A percentile compares a stretch with the other conserved stretches of the same genome.
Evolutionary conservation across 2,329 filamentous ascomycete genomes (phyloP).

Genomic region (Tolypocladium capitatum): DNA sequence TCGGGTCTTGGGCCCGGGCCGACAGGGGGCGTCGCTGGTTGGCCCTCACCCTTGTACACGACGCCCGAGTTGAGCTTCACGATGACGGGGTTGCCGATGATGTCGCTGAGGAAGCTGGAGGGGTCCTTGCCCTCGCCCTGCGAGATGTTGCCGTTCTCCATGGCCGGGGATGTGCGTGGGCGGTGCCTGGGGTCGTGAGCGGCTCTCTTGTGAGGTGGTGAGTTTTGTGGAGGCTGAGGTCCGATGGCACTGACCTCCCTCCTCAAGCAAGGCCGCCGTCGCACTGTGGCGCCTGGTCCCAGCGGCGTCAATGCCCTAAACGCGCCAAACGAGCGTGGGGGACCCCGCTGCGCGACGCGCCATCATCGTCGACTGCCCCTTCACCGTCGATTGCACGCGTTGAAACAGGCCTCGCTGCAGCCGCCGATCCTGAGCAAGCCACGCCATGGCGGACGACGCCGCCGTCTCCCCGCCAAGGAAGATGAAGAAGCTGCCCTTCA

Average conservation of each 20-base stretch:
- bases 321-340: background rate
- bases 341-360: background rate
- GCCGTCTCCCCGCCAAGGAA: conserved; percentile 13
- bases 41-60: conserved; percentile 72
- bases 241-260: too few relatives aligned
- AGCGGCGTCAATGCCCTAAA: too few relatives aligned
- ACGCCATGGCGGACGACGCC: conserved; percentile 19
- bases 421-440: background rate
- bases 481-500: conserved; percentile 34
- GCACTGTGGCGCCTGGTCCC: background rate
- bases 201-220: background rate
- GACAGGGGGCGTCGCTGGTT: background rate
- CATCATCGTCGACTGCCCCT: too few relatives aligned
- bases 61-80: conserved; percentile 99
- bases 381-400: too few relatives aligned
- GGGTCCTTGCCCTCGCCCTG: conserved; percentile 76
- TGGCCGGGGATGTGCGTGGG: conserved; percentile 18
- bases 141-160: conserved; percentile 60
- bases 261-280: too few relatives aligned
- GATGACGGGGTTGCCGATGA: conserved; percentile 85
- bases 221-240: background rate
- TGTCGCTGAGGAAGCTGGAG: conserved; percentile 82
- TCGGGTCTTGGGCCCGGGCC: background rate
- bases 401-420: background rate
- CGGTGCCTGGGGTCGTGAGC: background rate